phyloP scores from a whole-genome alignment of 2,329 filamentous ascomycete species.

The Phoma sp. region DNA sequence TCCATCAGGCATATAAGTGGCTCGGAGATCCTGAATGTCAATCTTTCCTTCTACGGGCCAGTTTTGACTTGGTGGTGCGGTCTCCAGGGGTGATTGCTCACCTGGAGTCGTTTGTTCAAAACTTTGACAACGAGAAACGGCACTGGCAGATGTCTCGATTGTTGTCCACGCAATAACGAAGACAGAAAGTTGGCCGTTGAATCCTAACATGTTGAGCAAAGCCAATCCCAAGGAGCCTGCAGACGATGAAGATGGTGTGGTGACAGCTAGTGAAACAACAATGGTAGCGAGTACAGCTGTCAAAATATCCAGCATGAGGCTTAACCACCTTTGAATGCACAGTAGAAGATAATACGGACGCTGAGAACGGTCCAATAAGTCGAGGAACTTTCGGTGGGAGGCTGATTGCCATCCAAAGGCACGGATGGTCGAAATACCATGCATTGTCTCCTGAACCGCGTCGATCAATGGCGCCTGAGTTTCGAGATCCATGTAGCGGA shows the following conservation, averaged over 20 bases:
- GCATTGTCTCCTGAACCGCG: neutral
- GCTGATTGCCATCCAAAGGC: neutral
- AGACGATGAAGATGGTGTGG: neutral
- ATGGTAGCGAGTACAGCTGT: neutral
- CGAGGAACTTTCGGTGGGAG: neutral
- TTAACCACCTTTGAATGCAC: neutral
- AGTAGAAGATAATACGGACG: neutral
- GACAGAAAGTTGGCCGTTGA: neutral
- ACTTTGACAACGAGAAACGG: neutral
- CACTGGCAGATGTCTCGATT: neutral
- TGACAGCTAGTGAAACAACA: neutral
- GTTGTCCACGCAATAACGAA: neutral
- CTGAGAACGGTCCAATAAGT: neutral
- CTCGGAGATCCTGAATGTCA: neutral
- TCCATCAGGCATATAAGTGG: neutral
- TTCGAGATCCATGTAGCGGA: neutral
- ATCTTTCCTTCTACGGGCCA: neutral
- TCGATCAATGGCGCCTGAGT: neutral
- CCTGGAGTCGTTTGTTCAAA: neutral
- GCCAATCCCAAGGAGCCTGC: neutral
- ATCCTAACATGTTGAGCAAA: neutral
- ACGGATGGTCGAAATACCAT: neutral
- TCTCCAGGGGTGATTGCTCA: neutral
- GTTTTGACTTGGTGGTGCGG: neutral
- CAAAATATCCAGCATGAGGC: neutral